phyloP scores from a whole-genome alignment of 2,329 filamentous ascomycete species.

The Aaosphaeria pasadenensis region DNA sequence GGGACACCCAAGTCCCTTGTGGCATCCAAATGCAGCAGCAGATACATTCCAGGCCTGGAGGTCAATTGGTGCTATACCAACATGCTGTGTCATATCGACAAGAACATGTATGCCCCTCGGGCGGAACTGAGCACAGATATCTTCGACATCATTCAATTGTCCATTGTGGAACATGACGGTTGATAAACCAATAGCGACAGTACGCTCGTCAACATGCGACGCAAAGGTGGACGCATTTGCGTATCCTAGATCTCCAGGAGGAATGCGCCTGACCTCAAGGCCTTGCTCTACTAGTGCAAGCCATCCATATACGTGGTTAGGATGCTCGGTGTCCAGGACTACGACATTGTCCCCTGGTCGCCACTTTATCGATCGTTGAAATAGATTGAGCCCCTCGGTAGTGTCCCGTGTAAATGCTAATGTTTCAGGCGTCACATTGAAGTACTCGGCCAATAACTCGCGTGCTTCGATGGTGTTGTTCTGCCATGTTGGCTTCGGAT shows the following conservation, averaged over 20 bases:
- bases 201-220: not conserved
- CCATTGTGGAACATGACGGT: not conserved
- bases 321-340: not conserved
- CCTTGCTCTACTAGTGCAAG: not conserved
- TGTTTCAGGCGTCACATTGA: not conserved
- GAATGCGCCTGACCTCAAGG: not conserved
- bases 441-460: not conserved
- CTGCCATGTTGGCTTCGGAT: not conserved
- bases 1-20: not conserved
- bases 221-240: not conserved
- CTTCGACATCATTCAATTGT: not conserved
- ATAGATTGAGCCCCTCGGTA: not conserved
- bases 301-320: not conserved
- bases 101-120: not conserved
- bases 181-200: not conserved
- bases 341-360: not conserved
- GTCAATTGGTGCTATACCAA: not conserved
- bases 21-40: not conserved
- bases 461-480: not conserved
- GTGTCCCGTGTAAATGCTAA: not conserved
- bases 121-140: not conserved
- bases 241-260: not conserved
- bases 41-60: not conserved
- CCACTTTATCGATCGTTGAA: not conserved
- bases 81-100: not conserved